Base-by-base conservation (phyloP, 1,284 basidiomycete genomes). In the Ustilago vetiveriae region DNA sequence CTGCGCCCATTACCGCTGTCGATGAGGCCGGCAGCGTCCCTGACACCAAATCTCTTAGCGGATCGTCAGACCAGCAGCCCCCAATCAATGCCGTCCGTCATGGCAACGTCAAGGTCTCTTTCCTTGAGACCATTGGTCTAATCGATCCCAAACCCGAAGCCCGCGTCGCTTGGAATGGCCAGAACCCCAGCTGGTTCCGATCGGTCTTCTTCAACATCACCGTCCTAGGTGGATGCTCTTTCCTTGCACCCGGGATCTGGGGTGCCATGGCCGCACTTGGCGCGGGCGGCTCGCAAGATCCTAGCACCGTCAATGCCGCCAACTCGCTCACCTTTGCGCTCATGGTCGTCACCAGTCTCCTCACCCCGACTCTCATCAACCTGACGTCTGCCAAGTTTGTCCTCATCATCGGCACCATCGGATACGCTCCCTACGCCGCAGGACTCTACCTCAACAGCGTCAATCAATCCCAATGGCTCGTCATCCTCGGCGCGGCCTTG, bases 281-380 rank as follows among this genome's bases (percentile, higher is more conserved):
- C 1, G 82, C 78, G 0, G 82, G 82, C 16, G 82, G 82, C 3
- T 45, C 55, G 14, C 63, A 72, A 27, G 48, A 65, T 5, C 78
- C 77, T 0, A 72, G 40, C 21, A 72, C 81, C 23, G 82, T 82
- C 38, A 82, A 83, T 27, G 82, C 81, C 3, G 82, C 79, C 47
- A 83, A 84, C 46, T 69, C 78, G 0, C 23, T 82, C 14, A 83
- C 82, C 2, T 84, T 80, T 39, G 80, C 64, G 0, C 56, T 83
- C 16, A 82, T 83, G 75, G 79, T 83, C 11, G 38, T 82, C 27
- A 82, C 82, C 0, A 74, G 73, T 29, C 43, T 79, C 11, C 54
- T 75, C 13, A 72, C 64, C 19, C 50, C 58, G 4, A 64, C 69
- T 0, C 48, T 75, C 13, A 64, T 82, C 42, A 75, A 73, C 45